Conservation (phyloP, 2,329 filamentous ascomycete genomes). For the Truncatella angustata region DNA sequence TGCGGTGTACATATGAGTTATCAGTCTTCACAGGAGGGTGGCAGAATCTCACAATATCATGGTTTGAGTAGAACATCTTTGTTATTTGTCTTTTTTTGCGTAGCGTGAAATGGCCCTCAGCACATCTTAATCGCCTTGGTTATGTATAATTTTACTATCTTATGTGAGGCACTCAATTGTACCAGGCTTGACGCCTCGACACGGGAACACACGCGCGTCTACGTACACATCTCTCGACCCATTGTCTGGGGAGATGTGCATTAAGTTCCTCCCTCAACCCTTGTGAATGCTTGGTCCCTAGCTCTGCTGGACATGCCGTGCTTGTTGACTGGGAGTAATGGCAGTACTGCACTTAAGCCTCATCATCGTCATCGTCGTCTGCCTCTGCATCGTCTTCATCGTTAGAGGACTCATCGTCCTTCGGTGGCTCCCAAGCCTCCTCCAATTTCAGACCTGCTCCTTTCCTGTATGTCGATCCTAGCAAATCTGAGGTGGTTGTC, state of each 20-base stretch:
- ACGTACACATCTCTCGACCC: constrained; percentile 5
- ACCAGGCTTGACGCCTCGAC: neutral
- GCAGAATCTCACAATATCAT: too few species aligned
- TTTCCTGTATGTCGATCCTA: constrained; percentile 48
- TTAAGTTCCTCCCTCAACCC: too few species aligned
- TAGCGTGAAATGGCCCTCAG: neutral
- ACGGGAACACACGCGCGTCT: neutral
- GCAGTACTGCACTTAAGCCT: constrained; percentile 36
- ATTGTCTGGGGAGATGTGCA: constrained; percentile 12
- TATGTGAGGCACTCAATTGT: neutral
- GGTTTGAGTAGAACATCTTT: constrained; percentile 32
- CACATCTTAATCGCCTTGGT: neutral
- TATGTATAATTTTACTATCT: constrained; percentile 7
- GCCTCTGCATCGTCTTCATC: constrained; percentile 59
- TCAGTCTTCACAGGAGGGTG: too few species aligned
- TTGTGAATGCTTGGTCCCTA: too few species aligned
- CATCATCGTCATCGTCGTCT: constrained; percentile 43
- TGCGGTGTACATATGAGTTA: too few species aligned
- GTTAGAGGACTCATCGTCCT: constrained; percentile 49
- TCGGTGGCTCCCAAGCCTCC: constrained; percentile 73
- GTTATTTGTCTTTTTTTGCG: constrained; percentile 15
- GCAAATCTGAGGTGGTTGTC: constrained; percentile 52
- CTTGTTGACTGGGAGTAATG: too few species aligned
- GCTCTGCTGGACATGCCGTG: too few species aligned
- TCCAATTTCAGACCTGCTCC: constrained; percentile 80